Evolutionary conservation across 805 yeast species (phyloP).

Genomic region (Ogataea pilisensis): DNA sequence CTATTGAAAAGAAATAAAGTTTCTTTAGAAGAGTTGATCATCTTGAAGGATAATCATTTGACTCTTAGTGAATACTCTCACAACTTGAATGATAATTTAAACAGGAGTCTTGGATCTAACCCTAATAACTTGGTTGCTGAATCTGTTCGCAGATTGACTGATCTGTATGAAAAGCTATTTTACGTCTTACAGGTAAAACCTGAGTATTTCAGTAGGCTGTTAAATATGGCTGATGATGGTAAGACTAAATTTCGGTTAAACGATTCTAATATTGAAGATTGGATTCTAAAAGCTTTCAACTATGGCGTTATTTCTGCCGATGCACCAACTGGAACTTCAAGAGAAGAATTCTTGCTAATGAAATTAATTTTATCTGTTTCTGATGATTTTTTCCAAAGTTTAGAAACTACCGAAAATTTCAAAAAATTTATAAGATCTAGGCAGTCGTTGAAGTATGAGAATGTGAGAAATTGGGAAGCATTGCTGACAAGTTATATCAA

Average conservation of each 20-base stretch:
- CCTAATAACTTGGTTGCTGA: constrained; percentile 28
- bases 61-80: constrained; percentile 24
- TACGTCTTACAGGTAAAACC: constrained; percentile 85
- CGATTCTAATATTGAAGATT: constrained; percentile 31
- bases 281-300: constrained; percentile 32
- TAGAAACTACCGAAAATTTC: constrained; percentile 15
- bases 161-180: constrained; percentile 70
- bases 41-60: constrained; percentile 35
- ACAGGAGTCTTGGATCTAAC: constrained; percentile 18
- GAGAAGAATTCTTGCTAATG: constrained; percentile 70
- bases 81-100: constrained; percentile 21
- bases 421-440: constrained; percentile 25
- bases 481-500: constrained; percentile 41
- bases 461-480: constrained; percentile 40
- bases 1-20: constrained; percentile 76
- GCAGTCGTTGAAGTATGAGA: constrained; percentile 14
- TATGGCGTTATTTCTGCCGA: constrained; percentile 16
- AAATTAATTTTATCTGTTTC: constrained; percentile 50
- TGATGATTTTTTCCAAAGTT: constrained; percentile 35
- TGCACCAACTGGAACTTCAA: constrained; percentile 32
- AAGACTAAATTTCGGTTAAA: constrained; percentile 13
- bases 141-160: constrained; percentile 49
- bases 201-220: constrained; percentile 57
- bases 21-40: constrained; percentile 62
- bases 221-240: constrained; percentile 30